Conservation (phyloP, 2,329 filamentous ascomycete genomes). For the Claviceps digitariae region DNA sequence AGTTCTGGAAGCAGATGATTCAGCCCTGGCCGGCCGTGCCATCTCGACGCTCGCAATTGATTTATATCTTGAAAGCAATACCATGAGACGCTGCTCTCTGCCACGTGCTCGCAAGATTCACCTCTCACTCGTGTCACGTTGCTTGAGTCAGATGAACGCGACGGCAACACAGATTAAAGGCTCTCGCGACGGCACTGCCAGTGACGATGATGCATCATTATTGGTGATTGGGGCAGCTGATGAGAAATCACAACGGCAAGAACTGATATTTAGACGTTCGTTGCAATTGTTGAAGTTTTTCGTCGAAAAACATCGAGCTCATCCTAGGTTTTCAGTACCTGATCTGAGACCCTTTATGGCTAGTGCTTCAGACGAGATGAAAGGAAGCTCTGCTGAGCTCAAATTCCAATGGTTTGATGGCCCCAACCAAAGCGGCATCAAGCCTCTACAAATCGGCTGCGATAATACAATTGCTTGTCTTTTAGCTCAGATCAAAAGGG, state of each 20-base stretch:
- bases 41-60: conserved; percentile 56
- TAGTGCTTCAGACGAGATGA: conserved; percentile 35
- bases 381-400: conserved; percentile 52
- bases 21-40: conserved; percentile 52
- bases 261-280: conserved; percentile 54
- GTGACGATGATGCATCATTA: conserved; percentile 37
- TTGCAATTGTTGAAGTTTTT: conserved; percentile 56
- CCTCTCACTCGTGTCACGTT: conserved; percentile 57
- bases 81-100: conserved; percentile 36
- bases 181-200: conserved; percentile 27
- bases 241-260: conserved; percentile 31
- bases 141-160: conserved; percentile 53
- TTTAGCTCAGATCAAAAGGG: conserved; percentile 49
- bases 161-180: conserved; percentile 42
- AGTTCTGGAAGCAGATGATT: conserved; percentile 53
- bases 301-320: conserved; percentile 48
- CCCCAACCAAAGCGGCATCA: conserved; percentile 43
- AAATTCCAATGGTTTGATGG: conserved; percentile 64
- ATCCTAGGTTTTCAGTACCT: conserved; percentile 45
- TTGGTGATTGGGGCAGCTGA: conserved; percentile 39
- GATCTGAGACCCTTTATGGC: conserved; percentile 41
- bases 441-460: conserved; percentile 50
- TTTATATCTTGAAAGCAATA: conserved; percentile 50
- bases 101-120: conserved; percentile 46
- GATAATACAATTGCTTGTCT: conserved; percentile 60